Base-by-base conservation (phyloP, 129 eudicot genomes). In the Smallanthus sonchifolius region DNA sequence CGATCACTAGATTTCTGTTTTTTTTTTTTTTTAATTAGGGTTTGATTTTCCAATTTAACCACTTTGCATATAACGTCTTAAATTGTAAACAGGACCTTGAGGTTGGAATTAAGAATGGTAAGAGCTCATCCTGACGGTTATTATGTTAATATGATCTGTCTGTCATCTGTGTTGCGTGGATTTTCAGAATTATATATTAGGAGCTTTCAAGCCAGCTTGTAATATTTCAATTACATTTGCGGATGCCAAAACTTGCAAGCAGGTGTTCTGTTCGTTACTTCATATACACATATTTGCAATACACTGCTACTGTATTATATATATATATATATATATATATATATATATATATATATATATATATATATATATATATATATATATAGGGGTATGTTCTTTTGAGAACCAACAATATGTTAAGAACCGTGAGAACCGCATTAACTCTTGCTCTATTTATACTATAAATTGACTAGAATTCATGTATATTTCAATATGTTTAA, bases 181-280 rank as follows among this genome's bases (percentile, higher is more conserved):
- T 65, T 73, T 61, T 9, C 88, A 92, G 98, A 92, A 92, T 87
- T 92, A 76, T 55, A 86, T 92, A 55, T 77, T 92, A 49, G 96
- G 96, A 60, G 98, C 98, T 77, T 92, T 92, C 70, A 92, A 92
- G 84, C 96, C 96, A 28, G 84, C 95, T 40, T 85, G 96, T 84
- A 73, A 87, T 67, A 84, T 92, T 72, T 84, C 92, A 28, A 67
- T 89, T 48, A 56, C 90, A 10, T 88, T 92, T 73, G 74, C 84
- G 1, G 98, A 92, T 84, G 98, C 81, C 30, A 92, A 89, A 82
- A 74, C 86, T 57, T 92, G 98, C 47, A 92, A 92, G 79, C 91
- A 89, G 98, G 96, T 92, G 79, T 20, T 34, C 28, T 9, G 3
- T 43, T 20, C 16, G 67, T 65, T 28, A 15, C 42, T 11, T 20